A percentile compares a stretch with the other conserved stretches of the same genome.
Evolutionary conservation across 2,329 filamentous ascomycete species (phyloP).

Genomic region (Talaromyces sp.): DNA sequence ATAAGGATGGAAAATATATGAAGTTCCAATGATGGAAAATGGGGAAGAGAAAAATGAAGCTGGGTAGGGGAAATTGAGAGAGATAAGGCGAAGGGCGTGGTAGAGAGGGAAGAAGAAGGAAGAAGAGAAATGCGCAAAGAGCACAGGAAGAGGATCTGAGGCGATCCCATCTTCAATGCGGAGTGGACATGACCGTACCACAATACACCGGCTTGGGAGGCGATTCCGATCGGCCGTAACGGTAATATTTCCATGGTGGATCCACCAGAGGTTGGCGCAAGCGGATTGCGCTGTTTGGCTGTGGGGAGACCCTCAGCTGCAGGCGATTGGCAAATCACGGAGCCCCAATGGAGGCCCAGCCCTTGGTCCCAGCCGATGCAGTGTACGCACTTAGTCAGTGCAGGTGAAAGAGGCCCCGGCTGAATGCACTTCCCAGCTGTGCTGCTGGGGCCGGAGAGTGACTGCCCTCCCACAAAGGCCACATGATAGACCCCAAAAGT

Average conservation of each 20-base stretch:
- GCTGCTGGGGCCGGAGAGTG: neutral
- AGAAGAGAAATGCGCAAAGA: slow-evolving; percentile 11
- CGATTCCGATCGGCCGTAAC: slow-evolving; percentile 19
- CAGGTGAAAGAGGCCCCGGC: slow-evolving; percentile 1
- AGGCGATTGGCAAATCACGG: slow-evolving; percentile 21
- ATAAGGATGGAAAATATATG: slow-evolving; percentile 9
- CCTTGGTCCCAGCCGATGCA: slow-evolving; percentile 5
- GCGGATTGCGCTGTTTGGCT: slow-evolving; percentile 16
- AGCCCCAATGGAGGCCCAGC: slow-evolving; percentile 4
- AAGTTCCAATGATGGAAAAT: neutral
- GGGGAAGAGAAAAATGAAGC: neutral
- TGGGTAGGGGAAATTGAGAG: slow-evolving; percentile 9
- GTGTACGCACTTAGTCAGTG: neutral
- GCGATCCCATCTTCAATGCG: slow-evolving; percentile 30
- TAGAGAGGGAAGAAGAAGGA: slow-evolving; percentile 20
- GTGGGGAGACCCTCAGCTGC: slow-evolving; percentile 12
- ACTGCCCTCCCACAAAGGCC: neutral
- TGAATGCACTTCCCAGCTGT: neutral
- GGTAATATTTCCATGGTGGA: slow-evolving; percentile 11
- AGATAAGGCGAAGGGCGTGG: slow-evolving; percentile 8
- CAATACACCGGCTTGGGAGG: slow-evolving; percentile 7
- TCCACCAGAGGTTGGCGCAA: slow-evolving; percentile 3
- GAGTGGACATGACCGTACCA: slow-evolving; percentile 23
- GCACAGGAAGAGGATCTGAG: slow-evolving; percentile 24
- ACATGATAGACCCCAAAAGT: neutral